These are phyloP conservation scores for Populus hybrid DNA, from an alignment of 441 rosid species.

Conservation along the genomic window DNA sequence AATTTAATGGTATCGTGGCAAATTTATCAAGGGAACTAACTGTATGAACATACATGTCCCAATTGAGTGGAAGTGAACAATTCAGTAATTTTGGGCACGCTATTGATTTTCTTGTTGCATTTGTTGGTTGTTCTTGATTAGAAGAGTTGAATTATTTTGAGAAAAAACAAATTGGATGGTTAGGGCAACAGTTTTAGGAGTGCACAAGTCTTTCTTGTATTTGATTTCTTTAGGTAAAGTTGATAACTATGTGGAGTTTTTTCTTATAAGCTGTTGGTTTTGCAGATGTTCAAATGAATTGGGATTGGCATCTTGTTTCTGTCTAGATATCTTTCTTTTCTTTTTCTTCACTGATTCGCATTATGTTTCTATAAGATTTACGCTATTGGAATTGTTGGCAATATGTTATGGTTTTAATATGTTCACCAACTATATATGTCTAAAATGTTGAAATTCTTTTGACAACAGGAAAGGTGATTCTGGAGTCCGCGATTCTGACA, in stretches of 20 bases:
- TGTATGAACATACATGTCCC: not conserved
- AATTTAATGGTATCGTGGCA: not conserved
- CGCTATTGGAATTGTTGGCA: not conserved
- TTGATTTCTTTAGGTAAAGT: not conserved
- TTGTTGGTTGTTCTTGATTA: not conserved
- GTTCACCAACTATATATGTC: not conserved
- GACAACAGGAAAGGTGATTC: constrained; percentile 69
- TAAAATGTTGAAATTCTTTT: not conserved
- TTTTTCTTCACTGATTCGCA: not conserved
- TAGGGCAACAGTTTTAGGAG: not conserved
- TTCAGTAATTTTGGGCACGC: not conserved
- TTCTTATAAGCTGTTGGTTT: not conserved
- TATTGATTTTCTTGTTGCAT: not conserved
- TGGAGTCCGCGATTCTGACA: constrained; percentile 75
- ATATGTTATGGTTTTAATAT: not conserved
- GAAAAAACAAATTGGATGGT: not conserved
- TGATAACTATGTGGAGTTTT: not conserved
- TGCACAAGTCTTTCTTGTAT: too few relatives aligned
- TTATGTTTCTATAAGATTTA: not conserved
- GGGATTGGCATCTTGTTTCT: not conserved
- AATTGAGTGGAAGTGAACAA: not conserved
- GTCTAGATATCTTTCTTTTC: not conserved
- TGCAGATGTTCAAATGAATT: not conserved
- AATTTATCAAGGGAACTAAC: not conserved
- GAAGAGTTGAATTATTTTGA: not conserved